Percentiles rank a stretch among this genome's conserved stretches.
These are phyloP conservation scores for Sporisorium reilianum DNA, from an alignment of 1,284 basidiomycete species.

Conservation along the genomic window DNA sequence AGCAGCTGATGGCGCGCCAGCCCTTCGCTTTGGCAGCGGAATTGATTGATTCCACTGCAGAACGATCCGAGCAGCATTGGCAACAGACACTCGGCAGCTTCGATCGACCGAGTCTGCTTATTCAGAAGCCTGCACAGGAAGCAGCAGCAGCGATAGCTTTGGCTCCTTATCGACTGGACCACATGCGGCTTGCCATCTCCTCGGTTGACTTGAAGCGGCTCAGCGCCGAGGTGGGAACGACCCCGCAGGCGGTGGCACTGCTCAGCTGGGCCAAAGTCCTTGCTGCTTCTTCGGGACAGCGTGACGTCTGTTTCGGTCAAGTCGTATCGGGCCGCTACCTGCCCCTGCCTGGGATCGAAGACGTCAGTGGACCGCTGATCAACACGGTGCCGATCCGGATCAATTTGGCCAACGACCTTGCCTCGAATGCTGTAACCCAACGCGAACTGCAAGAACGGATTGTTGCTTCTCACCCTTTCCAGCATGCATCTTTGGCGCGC, in stretches of 20 bases:
- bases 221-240: constrained; percentile 11
- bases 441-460: constrained; percentile 9
- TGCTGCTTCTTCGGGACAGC: constrained; percentile 14
- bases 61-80: constrained; percentile 11
- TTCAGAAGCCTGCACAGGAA: too few relatives aligned
- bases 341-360: constrained; percentile 14
- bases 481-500: constrained; percentile 17
- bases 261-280: constrained; percentile 19
- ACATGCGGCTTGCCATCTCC: constrained; percentile 5
- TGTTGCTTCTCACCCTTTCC: constrained; percentile 22
- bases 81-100: constrained; percentile 1
- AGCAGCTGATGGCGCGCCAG: constrained; percentile 1
- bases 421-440: constrained; percentile 13
- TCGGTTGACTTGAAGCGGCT: not conserved
- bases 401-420: constrained; percentile 2
- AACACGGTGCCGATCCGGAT: constrained; percentile 26
- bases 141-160: not conserved
- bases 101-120: constrained; percentile 3
- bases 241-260: constrained; percentile 15
- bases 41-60: constrained; percentile 4
- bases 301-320: constrained; percentile 26
- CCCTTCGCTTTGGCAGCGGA: constrained; percentile 9
- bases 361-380: constrained; percentile 25
- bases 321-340: constrained; percentile 26
- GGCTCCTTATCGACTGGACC: constrained; percentile 3